Evolutionary conservation across 106 monocot species (phyloP).

Genomic region (Chionographis japonica): DNA sequence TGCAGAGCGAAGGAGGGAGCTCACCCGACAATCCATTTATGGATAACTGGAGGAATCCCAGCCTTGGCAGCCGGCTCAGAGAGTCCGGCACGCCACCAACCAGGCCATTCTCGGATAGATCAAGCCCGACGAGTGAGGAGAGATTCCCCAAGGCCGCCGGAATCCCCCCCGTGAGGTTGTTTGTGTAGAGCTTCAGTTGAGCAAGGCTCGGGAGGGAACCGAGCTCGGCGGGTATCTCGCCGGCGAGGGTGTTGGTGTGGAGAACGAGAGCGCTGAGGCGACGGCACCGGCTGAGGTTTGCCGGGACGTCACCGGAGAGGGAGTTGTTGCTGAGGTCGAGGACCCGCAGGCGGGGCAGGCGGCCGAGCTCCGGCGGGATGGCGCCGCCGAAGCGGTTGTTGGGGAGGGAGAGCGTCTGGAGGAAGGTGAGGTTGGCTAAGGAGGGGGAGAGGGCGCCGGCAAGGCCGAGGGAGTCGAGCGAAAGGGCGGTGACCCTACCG

Average conservation of each 20-base stretch:
- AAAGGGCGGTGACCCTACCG: conserved; percentile 13
- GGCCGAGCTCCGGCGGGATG: conserved; percentile 22
- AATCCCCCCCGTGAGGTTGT: conserved; percentile 18
- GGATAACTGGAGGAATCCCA: conserved; percentile 8
- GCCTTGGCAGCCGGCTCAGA: not conserved
- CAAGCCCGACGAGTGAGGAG: conserved; percentile 4
- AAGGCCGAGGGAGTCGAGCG: conserved; percentile 16
- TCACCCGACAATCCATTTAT: conserved; percentile 25
- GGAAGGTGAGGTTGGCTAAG: conserved; percentile 39
- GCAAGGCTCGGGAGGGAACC: not conserved
- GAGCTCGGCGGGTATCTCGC: conserved; percentile 20
- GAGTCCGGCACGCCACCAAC: conserved; percentile 3
- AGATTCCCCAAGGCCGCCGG: conserved; percentile 23
- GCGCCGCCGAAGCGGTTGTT: conserved; percentile 14
- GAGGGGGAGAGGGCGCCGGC: conserved; percentile 22
- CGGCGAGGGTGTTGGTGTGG: conserved; percentile 14
- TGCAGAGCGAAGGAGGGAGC: conserved; percentile 20
- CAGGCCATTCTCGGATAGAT: conserved; percentile 6
- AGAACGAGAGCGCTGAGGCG: conserved; percentile 10
- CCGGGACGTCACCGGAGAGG: conserved; percentile 19
- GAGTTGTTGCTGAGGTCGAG: conserved; percentile 27
- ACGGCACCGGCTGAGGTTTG: conserved; percentile 1
- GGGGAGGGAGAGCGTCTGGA: conserved; percentile 18
- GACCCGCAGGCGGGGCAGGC: conserved; percentile 3
- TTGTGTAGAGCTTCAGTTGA: conserved; percentile 1